A percentile compares a stretch with the other conserved stretches of the same genome.
Conservation (phyloP, 2,329 filamentous ascomycete genomes). For the Xylaria sp. region DNA sequence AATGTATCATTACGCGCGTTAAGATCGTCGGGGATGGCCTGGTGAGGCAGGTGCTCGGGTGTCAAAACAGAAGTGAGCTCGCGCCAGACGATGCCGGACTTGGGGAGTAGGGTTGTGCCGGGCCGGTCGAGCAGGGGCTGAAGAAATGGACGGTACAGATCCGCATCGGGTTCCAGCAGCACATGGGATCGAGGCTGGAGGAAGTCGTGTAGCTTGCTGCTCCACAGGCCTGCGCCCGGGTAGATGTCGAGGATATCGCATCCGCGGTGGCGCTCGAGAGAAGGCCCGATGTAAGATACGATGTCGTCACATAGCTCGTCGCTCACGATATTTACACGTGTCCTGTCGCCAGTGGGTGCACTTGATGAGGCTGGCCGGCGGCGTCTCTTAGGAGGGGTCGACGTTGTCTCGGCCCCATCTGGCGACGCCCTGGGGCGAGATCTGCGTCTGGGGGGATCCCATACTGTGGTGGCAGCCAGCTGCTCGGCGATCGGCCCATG, state of each 20-base stretch:
- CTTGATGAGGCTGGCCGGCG: neutral
- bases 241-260: conserved; percentile 91
- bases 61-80: conserved; percentile 67
- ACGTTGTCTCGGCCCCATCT: neutral
- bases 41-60: conserved; percentile 64
- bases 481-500: conserved; percentile 40
- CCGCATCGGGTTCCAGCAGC: conserved; percentile 77
- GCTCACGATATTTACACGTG: conserved; percentile 65
- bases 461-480: conserved; percentile 40
- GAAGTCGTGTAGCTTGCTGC: conserved; percentile 76
- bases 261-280: conserved; percentile 75
- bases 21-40: conserved; percentile 57
- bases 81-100: conserved; percentile 69
- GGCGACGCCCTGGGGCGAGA: neutral
- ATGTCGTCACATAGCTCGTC: conserved; percentile 72
- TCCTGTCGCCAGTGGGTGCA: conserved; percentile 48
- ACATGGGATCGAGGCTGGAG: conserved; percentile 85
- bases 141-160: conserved; percentile 71
- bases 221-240: conserved; percentile 83
- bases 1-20: conserved; percentile 75
- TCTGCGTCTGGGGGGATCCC: conserved; percentile 21
- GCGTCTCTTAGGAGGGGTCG: neutral
- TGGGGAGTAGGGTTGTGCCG: conserved; percentile 62
- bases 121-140: conserved; percentile 63
- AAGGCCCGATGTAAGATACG: conserved; percentile 74